Conservation (phyloP, 1,284 basidiomycete species). For the Ganoderma leucocontextum region DNA sequence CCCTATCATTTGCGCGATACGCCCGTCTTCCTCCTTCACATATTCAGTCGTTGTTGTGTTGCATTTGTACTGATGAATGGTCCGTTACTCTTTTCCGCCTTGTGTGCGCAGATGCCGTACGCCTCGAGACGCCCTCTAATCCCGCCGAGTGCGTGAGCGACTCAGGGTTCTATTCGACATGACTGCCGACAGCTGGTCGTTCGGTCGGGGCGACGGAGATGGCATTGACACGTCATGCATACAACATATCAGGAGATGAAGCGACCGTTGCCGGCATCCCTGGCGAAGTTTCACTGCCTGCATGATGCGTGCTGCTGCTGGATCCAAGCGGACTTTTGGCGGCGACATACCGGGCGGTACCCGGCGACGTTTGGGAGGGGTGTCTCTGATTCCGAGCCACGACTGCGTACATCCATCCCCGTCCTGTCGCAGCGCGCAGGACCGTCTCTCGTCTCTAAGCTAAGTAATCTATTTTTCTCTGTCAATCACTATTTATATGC, state of each 20-base stretch:
- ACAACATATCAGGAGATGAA: slow-evolving; percentile 4
- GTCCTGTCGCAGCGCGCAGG: slow-evolving; percentile 4
- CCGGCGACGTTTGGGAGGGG: neutral
- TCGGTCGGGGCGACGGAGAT: slow-evolving; percentile 3
- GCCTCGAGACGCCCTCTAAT: slow-evolving; percentile 58
- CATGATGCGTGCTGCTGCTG: neutral
- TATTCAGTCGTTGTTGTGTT: neutral
- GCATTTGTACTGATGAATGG: neutral
- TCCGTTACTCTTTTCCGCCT: neutral
- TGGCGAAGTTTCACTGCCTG: neutral
- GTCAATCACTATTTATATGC: slow-evolving; percentile 5
- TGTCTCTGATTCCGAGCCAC: neutral
- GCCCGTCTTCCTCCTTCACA: slow-evolving; percentile 1
- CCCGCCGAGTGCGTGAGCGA: slow-evolving; percentile 63
- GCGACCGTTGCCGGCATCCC: neutral
- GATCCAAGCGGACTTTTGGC: slow-evolving; percentile 1
- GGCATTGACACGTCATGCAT: slow-evolving; percentile 5
- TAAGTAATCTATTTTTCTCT: neutral
- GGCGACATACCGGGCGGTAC: neutral
- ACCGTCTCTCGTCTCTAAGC: neutral
- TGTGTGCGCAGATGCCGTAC: slow-evolving; percentile 53
- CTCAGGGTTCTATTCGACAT: slow-evolving; percentile 61
- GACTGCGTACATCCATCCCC: neutral
- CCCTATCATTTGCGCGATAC: neutral
- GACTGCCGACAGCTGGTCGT: neutral